phyloP scores from a whole-genome alignment of 768 basidiomycete genomes.

The Nevesoporus exiguus region DNA sequence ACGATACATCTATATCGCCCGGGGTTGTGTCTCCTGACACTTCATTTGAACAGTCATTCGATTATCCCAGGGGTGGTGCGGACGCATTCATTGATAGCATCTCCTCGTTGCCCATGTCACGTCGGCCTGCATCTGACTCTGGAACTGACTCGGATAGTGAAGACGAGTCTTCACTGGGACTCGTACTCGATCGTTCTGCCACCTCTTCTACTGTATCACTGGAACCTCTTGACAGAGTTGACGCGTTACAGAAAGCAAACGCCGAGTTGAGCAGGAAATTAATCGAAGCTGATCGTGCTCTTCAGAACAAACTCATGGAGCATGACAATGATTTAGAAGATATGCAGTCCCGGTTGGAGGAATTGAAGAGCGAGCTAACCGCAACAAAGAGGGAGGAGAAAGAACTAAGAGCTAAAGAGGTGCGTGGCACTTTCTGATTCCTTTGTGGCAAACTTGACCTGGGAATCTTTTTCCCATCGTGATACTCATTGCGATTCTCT shows the following conservation, averaged over 20 bases:
- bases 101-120: constrained; percentile 59
- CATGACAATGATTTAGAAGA: constrained; percentile 85
- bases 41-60: constrained; percentile 35
- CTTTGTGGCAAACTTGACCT: constrained; percentile 1
- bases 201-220: constrained; percentile 66
- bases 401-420: constrained; percentile 85
- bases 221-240: constrained; percentile 68
- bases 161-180: constrained; percentile 48
- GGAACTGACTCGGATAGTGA: constrained; percentile 53
- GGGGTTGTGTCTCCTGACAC: constrained; percentile 36
- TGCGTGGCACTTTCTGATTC: constrained; percentile 26
- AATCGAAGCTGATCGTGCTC: constrained; percentile 65
- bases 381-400: constrained; percentile 90
- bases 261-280: constrained; percentile 72
- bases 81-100: constrained; percentile 46
- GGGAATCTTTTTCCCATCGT: background rate
- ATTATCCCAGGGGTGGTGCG: constrained; percentile 32
- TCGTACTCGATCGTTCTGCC: constrained; percentile 58
- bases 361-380: constrained; percentile 69
- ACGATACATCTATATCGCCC: constrained; percentile 24
- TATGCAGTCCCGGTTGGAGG: constrained; percentile 73
- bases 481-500: constrained; percentile 10
- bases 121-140: constrained; percentile 33
- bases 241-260: constrained; percentile 70
- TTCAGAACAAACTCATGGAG: constrained; percentile 64